These are phyloP conservation scores for Mesembryanthemum crystallinum DNA, from an alignment of 148 eudicot species.

Conservation along the genomic window DNA sequence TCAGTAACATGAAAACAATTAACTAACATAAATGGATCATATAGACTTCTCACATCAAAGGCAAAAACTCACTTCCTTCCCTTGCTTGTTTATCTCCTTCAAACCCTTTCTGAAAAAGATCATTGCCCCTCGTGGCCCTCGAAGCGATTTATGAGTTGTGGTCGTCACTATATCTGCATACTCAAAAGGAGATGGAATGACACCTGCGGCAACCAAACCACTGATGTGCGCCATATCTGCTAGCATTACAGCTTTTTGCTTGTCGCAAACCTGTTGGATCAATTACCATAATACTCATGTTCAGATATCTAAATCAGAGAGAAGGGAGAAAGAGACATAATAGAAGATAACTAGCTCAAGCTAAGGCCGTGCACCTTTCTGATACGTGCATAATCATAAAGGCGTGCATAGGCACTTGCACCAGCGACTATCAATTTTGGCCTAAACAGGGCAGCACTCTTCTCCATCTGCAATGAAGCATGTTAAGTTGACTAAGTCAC, in stretches of 20 bases:
- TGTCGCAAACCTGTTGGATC: conserved; percentile 69
- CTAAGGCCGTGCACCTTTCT: conserved; percentile 56
- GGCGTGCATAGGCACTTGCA: conserved; percentile 99
- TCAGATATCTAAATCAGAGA: conserved; percentile 15
- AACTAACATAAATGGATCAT: not conserved
- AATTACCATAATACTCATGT: not conserved
- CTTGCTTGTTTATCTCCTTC: conserved; percentile 50
- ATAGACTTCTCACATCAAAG: conserved; percentile 4
- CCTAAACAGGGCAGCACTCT: conserved; percentile 92
- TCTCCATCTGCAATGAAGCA: conserved; percentile 68
- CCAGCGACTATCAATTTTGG: conserved; percentile 98
- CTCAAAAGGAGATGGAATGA: conserved; percentile 92
- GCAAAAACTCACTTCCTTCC: conserved; percentile 36
- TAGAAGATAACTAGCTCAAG: not conserved
- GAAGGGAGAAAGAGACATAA: not conserved
- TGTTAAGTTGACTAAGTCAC: not conserved
- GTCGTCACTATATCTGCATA: conserved; percentile 97
- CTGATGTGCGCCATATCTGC: conserved; percentile 99
- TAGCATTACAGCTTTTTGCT: conserved; percentile 88
- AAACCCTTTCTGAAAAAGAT: conserved; percentile 91
- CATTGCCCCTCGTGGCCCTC: conserved; percentile 99
- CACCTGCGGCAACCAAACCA: conserved; percentile 94
- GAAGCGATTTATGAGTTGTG: conserved; percentile 95
- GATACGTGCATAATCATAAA: conserved; percentile 82
- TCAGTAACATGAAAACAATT: not conserved